Base-by-base conservation (phyloP, 352 stramenopile genomes). In the Achlya hypogyna region DNA sequence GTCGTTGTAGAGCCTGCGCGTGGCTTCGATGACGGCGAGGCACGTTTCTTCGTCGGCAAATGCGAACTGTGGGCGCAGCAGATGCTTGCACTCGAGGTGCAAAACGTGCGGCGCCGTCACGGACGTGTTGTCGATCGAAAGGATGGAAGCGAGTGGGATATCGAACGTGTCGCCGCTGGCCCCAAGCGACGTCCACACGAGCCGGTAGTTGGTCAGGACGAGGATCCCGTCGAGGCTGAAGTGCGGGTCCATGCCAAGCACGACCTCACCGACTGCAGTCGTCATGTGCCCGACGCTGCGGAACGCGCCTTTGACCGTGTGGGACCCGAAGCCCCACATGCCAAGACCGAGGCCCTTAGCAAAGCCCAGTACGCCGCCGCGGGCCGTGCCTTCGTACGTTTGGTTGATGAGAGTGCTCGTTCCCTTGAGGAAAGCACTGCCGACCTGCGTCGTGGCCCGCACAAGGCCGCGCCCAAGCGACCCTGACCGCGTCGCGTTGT, bases 171-270 rank as follows among this genome's bases (percentile, higher is more conserved):
- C 86, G 53, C 88, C 78, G 12, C n/a, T n/a, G n/a, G 34, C 43
- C 6, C 34, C 43, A 0, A 81, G 86, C 4, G 86, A 88, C 68
- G 86, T 78, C 86, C 86, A 95, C 51, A 95, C 91, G 6, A 95
- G 75, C 25, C 86, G 84, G 51, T 91, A 92, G 67, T 93, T 95
- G 12, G 84, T 95, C 8, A 93, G 70, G 58, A 92, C 69, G 23
- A 95, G 68, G 51, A 76, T 84, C 0, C 86, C 86, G 56, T 95
- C 84, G 65, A 95, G 91, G 38, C 83, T 93, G 72, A 93, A 95
- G 63, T 95, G 86, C 20, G 82, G 84, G 16, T 86, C 86, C 42
- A 81, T 84, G 20, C 86, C 86, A 45, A 93, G 71, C 20, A 93
- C 84, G 83, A 93, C 92, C 51, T 95, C 86, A 0, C 86, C 86